Evolutionary conservation across 2,329 filamentous ascomycete species (phyloP), one percentile per base, ranked within the genome.

Genomic region (Fusarium keratoplasticum): DNA sequence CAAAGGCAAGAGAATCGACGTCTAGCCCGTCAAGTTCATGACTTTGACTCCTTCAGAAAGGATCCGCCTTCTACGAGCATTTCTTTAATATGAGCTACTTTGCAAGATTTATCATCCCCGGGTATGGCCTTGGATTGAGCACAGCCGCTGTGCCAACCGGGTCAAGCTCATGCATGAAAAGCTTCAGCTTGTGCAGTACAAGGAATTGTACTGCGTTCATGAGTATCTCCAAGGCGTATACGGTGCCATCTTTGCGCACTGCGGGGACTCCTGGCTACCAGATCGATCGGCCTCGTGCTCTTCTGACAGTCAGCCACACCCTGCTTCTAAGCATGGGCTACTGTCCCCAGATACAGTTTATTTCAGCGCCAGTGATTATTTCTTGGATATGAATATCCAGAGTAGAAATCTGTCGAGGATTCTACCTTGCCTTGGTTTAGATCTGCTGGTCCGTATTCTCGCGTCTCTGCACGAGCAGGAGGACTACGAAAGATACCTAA

Each of bases 21-120:
- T 42, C 18, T 27, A 50, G 5, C 31, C 2, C 16, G 8, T 4
- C 9, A 5, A 8, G 22, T 58, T 71, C 22, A n/a, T 6, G 0
- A n/a, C 1, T 2, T 16, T 71, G 5, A 29, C 27, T 2, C 1
- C 1, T 6, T 1, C 33, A 4, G 68, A 71, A 2, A 61, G 22
- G 4, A 4, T 16, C 6, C 35, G 33, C 2, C 18, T 72, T 3
- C 20, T 72, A 0, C 35, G 35, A 2, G 44, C 59, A 2, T 72
- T 71, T 33, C 2, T 35, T 3, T 50, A 22, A 14, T 58, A 72
- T 11, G 69, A 72, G 52, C n/a, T 71, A 1, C 16, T 68, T 8
- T 72, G 64, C 10, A 64, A 36, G 14, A 5, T 64, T 2, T 25
- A 57, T 25, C 40, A 52, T 6, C 55, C 33, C 3, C 35, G 14